Percentiles rank a stretch among this genome's conserved stretches.
Evolutionary conservation across 1,284 basidiomycete genomes (phyloP).

Genomic region (Moesziomyces aphidis): DNA sequence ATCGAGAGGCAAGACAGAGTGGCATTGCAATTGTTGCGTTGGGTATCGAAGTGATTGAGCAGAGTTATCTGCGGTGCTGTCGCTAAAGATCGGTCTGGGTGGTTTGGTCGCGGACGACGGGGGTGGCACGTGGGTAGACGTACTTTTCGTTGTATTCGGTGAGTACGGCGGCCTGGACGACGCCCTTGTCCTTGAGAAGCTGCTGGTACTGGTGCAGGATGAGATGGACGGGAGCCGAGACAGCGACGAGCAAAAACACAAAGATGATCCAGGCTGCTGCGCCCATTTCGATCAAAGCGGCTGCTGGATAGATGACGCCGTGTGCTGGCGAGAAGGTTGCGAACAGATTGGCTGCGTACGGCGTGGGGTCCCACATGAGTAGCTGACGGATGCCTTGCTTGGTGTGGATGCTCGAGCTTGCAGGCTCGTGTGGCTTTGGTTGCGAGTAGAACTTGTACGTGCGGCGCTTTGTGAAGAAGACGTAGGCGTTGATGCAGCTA

Average conservation of each 20-base stretch:
- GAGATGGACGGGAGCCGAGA: conserved; percentile 38
- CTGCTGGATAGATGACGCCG: conserved; percentile 30
- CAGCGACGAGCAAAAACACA: conserved; percentile 21
- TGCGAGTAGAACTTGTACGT: conserved; percentile 49
- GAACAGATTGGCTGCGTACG: conserved; percentile 40
- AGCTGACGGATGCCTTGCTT: conserved; percentile 43
- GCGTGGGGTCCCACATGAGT: conserved; percentile 42
- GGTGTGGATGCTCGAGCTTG: conserved; percentile 26
- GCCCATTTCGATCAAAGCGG: conserved; percentile 25
- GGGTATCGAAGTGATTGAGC: neutral
- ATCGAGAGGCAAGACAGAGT: neutral
- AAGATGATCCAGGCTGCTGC: conserved; percentile 31
- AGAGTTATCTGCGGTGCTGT: no score
- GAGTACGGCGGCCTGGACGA: conserved; percentile 52
- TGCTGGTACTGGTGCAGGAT: conserved; percentile 44
- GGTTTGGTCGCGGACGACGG: conserved; percentile 46
- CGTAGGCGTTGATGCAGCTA: conserved; percentile 42
- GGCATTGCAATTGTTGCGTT: neutral
- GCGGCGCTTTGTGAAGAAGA: conserved; percentile 46
- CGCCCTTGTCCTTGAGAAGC: conserved; percentile 48
- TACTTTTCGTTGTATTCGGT: conserved; percentile 59
- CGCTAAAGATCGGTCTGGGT: conserved; percentile 35
- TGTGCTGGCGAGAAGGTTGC: conserved; percentile 44
- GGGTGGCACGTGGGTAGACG: conserved; percentile 50
- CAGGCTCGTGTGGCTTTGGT: conserved; percentile 17